Evolutionary conservation across 345 rosid species (phyloP).

Genomic region (Jatropha curcas): DNA sequence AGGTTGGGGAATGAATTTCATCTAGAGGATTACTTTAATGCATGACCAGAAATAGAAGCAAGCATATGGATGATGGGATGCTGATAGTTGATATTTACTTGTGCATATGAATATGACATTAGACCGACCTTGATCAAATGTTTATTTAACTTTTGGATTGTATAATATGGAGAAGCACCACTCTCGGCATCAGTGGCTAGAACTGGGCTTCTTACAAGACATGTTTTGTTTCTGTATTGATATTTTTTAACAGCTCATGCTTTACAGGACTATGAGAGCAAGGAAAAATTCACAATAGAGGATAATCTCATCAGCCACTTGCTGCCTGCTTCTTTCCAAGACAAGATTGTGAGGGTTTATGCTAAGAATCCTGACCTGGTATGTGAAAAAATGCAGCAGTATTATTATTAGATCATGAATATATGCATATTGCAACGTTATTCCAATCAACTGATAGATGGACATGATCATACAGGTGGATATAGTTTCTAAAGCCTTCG

Average conservation of each 20-base stretch:
- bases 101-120: too few relatives aligned
- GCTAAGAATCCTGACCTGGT: constrained; percentile 60
- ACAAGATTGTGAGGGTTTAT: constrained; percentile 56
- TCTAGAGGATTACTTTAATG: neutral
- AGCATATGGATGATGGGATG: neutral
- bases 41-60: neutral
- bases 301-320: constrained; percentile 45
- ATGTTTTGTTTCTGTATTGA: neutral
- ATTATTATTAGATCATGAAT: neutral
- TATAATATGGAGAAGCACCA: too few relatives aligned
- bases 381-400: constrained; percentile 1
- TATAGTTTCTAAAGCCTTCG: constrained; percentile 48
- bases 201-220: neutral
- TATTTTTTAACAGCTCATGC: constrained; percentile 17
- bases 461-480: constrained; percentile 32
- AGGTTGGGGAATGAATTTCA: neutral
- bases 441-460: neutral
- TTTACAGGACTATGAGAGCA: constrained; percentile 46
- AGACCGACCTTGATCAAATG: too few relatives aligned
- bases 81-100: neutral
- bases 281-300: constrained; percentile 29
- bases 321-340: constrained; percentile 47
- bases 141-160: too few relatives aligned
- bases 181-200: too few relatives aligned
- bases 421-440: neutral